Evolutionary conservation across 352 stramenopile genomes (phyloP).

Genomic region (Phytophthora constricta): DNA sequence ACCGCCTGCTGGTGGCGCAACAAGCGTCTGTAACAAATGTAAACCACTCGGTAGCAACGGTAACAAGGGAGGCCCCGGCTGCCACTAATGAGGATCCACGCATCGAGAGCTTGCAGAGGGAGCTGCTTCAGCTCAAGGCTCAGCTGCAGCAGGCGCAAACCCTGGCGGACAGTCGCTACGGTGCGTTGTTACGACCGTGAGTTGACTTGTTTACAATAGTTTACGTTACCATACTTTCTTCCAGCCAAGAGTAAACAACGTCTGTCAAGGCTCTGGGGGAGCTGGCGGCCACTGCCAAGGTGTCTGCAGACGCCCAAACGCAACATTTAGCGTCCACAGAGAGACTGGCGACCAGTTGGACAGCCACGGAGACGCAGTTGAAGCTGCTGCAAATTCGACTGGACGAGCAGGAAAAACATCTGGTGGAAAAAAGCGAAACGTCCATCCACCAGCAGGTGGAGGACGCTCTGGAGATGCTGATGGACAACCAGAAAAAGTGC

Average conservation of each 20-base stretch:
- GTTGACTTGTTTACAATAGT: background rate
- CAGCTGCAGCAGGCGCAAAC: constrained; percentile 6
- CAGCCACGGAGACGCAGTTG: constrained; percentile 4
- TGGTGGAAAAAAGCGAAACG: background rate
- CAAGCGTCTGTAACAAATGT: too few species aligned
- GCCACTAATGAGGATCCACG: background rate
- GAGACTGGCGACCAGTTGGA: constrained; percentile 6
- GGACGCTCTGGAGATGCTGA: constrained; percentile 8
- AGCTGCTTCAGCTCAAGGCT: constrained; percentile 9
- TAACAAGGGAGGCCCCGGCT: constrained; percentile 5
- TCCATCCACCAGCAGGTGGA: background rate
- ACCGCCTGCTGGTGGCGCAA: constrained; percentile 10
- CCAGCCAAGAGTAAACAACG: constrained; percentile 1
- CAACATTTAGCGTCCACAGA: constrained; percentile 5
- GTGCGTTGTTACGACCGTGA: background rate
- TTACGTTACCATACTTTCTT: too few species aligned
- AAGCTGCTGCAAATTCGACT: constrained; percentile 4
- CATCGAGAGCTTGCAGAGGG: background rate
- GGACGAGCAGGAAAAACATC: background rate
- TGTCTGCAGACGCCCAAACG: constrained; percentile 7
- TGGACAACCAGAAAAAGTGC: constrained; percentile 7
- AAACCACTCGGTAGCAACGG: too few species aligned
- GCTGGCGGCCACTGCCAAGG: constrained; percentile 12
- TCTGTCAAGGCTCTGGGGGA: constrained; percentile 18
- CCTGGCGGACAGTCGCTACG: constrained; percentile 4